A percentile compares a stretch with the other conserved stretches of the same genome.
phyloP scores from a whole-genome alignment of 176 grass and related monocot species.

The Triticum urartu region DNA sequence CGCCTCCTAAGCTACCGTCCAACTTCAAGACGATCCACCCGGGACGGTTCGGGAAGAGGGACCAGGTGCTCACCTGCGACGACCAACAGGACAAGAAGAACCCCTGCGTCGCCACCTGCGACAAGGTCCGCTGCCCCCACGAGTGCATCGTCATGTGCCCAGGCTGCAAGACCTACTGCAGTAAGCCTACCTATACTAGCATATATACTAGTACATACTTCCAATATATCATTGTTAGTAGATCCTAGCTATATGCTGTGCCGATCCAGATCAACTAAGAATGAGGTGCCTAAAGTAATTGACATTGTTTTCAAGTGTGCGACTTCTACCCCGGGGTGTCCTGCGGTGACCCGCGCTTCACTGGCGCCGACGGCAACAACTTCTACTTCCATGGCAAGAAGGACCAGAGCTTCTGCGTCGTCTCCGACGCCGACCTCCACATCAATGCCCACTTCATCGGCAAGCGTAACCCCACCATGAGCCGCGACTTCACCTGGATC shows the following conservation, averaged over 20 bases:
- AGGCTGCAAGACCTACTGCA: conserved; percentile 51
- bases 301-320: background rate
- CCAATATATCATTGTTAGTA: too few species aligned
- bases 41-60: conserved; percentile 3
- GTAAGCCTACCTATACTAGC: conserved; percentile 2
- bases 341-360: conserved; percentile 42
- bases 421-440: conserved; percentile 40
- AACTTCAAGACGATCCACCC: background rate
- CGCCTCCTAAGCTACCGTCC: background rate
- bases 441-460: conserved; percentile 69
- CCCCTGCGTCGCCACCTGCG: conserved; percentile 22
- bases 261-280: too few species aligned
- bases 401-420: conserved; percentile 36
- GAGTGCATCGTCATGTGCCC: conserved; percentile 52
- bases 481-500: conserved; percentile 60
- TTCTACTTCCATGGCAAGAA: conserved; percentile 42
- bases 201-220: too few species aligned
- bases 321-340: conserved; percentile 21
- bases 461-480: conserved; percentile 43
- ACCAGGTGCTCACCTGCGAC: background rate
- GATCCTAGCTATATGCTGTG: too few species aligned
- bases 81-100: background rate
- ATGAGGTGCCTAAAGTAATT: background rate
- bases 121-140: conserved; percentile 30
- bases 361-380: conserved; percentile 27